Conservation (phyloP, 164 flowering plant species). For the Amborella trichopoda region DNA sequence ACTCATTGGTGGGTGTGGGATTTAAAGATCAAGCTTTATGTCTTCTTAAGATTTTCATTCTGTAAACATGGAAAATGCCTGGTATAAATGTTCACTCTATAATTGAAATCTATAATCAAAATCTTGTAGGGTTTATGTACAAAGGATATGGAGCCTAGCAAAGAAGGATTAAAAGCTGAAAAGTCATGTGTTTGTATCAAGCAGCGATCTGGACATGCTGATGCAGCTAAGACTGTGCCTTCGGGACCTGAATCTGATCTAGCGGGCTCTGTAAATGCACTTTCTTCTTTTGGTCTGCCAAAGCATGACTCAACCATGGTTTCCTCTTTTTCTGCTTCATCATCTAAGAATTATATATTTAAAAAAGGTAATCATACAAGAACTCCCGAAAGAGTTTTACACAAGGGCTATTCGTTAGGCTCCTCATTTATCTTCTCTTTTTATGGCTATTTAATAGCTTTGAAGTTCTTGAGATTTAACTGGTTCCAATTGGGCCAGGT, state of each 20-base stretch:
- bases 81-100: too few relatives aligned
- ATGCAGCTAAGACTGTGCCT: slow-evolving; percentile 22
- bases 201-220: slow-evolving; percentile 28
- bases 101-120: too few relatives aligned
- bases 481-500: too few relatives aligned
- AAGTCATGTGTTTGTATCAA: slow-evolving; percentile 35
- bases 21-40: too few relatives aligned
- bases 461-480: too few relatives aligned
- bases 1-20: slow-evolving; percentile 70
- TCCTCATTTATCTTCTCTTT: too few relatives aligned
- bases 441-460: too few relatives aligned
- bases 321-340: slow-evolving; percentile 22
- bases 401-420: too few relatives aligned
- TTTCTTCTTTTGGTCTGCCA: slow-evolving; percentile 19
- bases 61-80: neutral
- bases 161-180: slow-evolving; percentile 42
- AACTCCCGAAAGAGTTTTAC: neutral
- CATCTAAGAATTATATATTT: slow-evolving; percentile 37
- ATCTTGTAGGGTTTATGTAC: slow-evolving; percentile 57
- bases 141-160: slow-evolving; percentile 59
- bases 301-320: slow-evolving; percentile 30
- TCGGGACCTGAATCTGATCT: slow-evolving; percentile 31
- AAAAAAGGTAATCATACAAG: slow-evolving; percentile 58
- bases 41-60: too few relatives aligned
- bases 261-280: slow-evolving; percentile 26